Evolutionary conservation across 192 early-diverging fungal genomes (phyloP).

Genomic region (Chytriomyces hyalinus): DNA sequence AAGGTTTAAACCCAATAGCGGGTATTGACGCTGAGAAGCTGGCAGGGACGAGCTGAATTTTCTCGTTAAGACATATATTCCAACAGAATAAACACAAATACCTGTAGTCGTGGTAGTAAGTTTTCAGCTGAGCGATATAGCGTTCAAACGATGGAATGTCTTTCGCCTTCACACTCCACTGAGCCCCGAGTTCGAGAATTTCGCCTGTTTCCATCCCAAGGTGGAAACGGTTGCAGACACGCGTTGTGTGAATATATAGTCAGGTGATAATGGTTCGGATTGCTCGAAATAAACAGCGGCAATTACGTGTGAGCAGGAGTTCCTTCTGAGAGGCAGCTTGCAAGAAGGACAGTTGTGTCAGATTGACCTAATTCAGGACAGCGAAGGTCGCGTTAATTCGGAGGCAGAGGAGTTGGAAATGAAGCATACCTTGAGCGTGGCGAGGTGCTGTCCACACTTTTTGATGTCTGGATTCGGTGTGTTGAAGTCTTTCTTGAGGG

Average conservation of each 20-base stretch:
- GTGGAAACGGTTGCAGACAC: neutral
- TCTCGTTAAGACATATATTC: neutral
- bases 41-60: constrained; percentile 55
- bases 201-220: constrained; percentile 60
- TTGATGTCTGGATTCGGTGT: constrained; percentile 65
- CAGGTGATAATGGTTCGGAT: neutral
- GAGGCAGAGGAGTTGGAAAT: neutral
- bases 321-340: constrained; percentile 45
- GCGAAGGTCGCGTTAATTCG: neutral
- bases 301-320: constrained; percentile 64
- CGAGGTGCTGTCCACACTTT: constrained; percentile 71
- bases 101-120: constrained; percentile 84
- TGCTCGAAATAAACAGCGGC: neutral
- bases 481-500: constrained; percentile 74
- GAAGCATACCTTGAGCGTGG: constrained; percentile 69
- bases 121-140: constrained; percentile 90
- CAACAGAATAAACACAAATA: constrained; percentile 38
- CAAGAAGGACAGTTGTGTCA: constrained; percentile 55
- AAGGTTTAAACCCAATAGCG: constrained; percentile 90
- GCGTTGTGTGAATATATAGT: neutral
- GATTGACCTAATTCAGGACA: constrained; percentile 40
- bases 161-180: constrained; percentile 81
- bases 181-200: constrained; percentile 88
- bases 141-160: constrained; percentile 95
- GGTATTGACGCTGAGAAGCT: constrained; percentile 83